Conservation (phyloP, 2,329 filamentous ascomycete genomes). For the Setomelanomma holmii region DNA sequence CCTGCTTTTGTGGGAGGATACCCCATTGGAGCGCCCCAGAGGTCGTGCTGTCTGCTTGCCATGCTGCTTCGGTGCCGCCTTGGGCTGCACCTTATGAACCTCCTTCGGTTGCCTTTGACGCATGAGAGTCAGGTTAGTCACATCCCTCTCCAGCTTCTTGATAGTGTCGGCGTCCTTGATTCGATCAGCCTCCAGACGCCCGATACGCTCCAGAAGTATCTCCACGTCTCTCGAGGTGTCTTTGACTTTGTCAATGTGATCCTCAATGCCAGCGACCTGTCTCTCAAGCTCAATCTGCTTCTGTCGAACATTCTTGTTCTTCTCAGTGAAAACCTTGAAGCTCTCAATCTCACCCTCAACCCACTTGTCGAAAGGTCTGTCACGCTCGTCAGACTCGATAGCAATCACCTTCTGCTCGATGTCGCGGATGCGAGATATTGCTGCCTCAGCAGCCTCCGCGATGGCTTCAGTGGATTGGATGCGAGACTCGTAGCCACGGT, state of each 20-base stretch:
- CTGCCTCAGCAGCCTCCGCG: conserved; percentile 20
- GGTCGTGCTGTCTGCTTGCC: no score
- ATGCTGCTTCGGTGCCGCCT: no score
- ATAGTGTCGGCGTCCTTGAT: conserved; percentile 13
- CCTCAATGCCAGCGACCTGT: conserved; percentile 12
- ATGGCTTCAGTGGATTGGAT: conserved; percentile 28
- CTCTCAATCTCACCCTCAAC: conserved; percentile 18
- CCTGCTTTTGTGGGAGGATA: no score
- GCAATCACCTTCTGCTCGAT: conserved; percentile 30
- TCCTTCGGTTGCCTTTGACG: neutral
- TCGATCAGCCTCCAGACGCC: conserved; percentile 15
- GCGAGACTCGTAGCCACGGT: conserved; percentile 24
- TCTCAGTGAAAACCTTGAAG: conserved; percentile 20
- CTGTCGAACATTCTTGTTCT: conserved; percentile 21
- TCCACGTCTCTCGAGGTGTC: conserved; percentile 5
- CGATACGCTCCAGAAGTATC: conserved; percentile 15
- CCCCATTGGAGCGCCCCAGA: no score
- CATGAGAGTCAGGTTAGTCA: conserved; percentile 7
- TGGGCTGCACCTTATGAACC: neutral
- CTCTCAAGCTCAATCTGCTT: conserved; percentile 25
- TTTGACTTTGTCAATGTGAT: conserved; percentile 12
- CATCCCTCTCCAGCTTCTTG: conserved; percentile 14
- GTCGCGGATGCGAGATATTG: conserved; percentile 16
- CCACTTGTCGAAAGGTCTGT: conserved; percentile 30
- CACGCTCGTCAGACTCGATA: conserved; percentile 30